Base-by-base conservation (phyloP, 257 asterid genomes). In the Nicotiana paniculata region DNA sequence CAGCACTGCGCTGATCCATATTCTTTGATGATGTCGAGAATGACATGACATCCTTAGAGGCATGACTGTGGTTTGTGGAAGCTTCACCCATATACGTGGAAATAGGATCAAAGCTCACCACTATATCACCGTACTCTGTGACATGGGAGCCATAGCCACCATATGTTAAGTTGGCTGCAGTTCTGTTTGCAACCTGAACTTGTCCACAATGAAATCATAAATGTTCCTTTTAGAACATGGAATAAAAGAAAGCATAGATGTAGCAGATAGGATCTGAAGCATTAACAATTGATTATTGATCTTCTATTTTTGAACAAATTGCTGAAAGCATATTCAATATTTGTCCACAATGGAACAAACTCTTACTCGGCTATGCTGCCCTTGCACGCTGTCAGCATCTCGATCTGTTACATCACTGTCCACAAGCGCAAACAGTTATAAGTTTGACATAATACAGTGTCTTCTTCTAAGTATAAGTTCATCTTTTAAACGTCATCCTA, bases 1-100 rank as follows among this genome's bases (percentile, higher is more conserved):
- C 99, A 81, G 97, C 93, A 79, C 91, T 97, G 0, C 96, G 94
- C 82, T 95, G 99, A 83, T 92, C 90, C 77, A 92, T 89, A 69
- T 85, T 88, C 86, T 84, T 87, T 61, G 92, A 84, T 77, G 93
- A 81, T 83, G 86, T 92, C 9, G 46, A 54, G 33, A 89, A 82
- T 95, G 57, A 92, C 91, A 77, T 97, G 97, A 79, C 91, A 81
- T 74, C 21, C 62, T 1, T 2, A 70, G 57, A 70, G n/a, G 33
- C 79, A 72, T 72, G 61, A 46, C 79, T 72, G 37, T 24, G 79
- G 30, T 72, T 72, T 72, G 30, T 72, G 15, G 18, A 72, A 46
- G 4, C 54, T 0, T 72, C 79, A 46, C 79, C 79, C 39, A 72
- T 46, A 72, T 72, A 72, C 1, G 79, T 0, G 37, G 61, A 32